These are phyloP conservation scores for Thielaviopsis populi DNA, from an alignment of 2,329 filamentous ascomycete species.

Conservation along the genomic window DNA sequence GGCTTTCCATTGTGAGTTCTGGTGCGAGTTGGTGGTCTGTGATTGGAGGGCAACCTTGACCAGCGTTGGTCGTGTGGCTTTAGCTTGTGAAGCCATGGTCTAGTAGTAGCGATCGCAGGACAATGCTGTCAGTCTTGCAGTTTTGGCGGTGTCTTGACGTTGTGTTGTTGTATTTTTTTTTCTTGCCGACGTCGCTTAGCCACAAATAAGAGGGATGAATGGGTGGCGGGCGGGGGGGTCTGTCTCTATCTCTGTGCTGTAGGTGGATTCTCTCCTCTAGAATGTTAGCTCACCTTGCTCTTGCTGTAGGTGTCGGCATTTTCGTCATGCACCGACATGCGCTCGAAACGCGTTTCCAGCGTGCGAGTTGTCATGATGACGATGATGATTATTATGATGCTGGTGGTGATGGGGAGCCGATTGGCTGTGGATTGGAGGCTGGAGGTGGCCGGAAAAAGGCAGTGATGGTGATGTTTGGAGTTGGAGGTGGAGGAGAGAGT, in stretches of 20 bases:
- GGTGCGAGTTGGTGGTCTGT: slow-evolving; percentile 50
- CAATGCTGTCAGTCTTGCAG: background rate
- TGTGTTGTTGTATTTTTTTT: slow-evolving; percentile 1
- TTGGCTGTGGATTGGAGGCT: background rate
- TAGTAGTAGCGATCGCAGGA: background rate
- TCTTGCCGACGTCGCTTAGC: background rate
- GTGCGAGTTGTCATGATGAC: slow-evolving; percentile 52
- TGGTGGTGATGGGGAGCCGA: background rate
- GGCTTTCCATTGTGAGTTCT: slow-evolving; percentile 22
- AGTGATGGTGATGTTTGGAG: background rate
- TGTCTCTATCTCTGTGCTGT: background rate
- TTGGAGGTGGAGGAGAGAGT: background rate
- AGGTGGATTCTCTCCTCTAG: background rate
- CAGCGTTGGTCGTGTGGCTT: slow-evolving; percentile 48
- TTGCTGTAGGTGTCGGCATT: slow-evolving; percentile 58
- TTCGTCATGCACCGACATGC: slow-evolving; percentile 78
- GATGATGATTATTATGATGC: slow-evolving; percentile 4
- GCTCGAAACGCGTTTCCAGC: slow-evolving; percentile 79
- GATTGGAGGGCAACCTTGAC: slow-evolving; percentile 76
- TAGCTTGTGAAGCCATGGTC: slow-evolving; percentile 16
- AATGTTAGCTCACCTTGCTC: slow-evolving; percentile 49
- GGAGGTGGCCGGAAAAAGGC: background rate
- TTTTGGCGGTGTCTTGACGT: background rate
- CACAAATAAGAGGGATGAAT: background rate
- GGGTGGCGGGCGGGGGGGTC: background rate